phyloP scores from a whole-genome alignment of 805 yeast species.

The Starmerella lactis-condensi region DNA sequence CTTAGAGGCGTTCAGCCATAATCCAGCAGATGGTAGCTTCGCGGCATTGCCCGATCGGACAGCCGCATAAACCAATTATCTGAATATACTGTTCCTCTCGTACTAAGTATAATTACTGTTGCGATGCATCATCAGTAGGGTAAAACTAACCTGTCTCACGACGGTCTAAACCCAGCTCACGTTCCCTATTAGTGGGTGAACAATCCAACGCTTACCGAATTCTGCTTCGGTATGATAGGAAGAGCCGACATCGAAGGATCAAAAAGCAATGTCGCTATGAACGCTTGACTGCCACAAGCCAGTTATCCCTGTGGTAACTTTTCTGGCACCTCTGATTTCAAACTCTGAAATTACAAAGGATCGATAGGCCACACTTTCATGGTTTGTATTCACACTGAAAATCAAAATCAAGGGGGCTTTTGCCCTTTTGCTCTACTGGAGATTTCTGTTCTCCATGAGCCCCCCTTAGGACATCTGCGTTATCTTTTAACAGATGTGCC shows the following conservation, averaged over 20 bases:
- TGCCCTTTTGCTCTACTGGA: constrained; percentile 32
- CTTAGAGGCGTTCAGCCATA: constrained; percentile 33
- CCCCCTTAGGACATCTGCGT: constrained; percentile 32
- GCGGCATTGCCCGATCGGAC: constrained; percentile 32
- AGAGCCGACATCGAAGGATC: constrained; percentile 34
- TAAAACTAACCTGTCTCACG: constrained; percentile 31
- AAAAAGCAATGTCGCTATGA: constrained; percentile 32
- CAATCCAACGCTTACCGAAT: constrained; percentile 31
- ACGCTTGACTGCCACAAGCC: constrained; percentile 35
- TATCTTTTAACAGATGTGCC: constrained; percentile 32
- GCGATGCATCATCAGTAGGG: constrained; percentile 25
- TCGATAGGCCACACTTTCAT: constrained; percentile 34
- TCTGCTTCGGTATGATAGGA: constrained; percentile 35
- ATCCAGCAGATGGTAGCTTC: constrained; percentile 31
- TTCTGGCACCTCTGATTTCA: constrained; percentile 32
- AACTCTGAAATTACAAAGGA: constrained; percentile 30
- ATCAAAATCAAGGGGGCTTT: constrained; percentile 19
- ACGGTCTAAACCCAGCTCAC: constrained; percentile 30
- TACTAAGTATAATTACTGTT: constrained; percentile 13
- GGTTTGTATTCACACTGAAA: constrained; percentile 30
- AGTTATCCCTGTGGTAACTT: constrained; percentile 28
- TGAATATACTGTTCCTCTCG: constrained; percentile 33
- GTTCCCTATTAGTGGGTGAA: constrained; percentile 32
- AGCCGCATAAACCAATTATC: constrained; percentile 32
- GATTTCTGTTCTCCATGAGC: constrained; percentile 32